phyloP scores from a whole-genome alignment of 2,329 filamentous ascomycete genomes.

The Penicillium griseofulvum region DNA sequence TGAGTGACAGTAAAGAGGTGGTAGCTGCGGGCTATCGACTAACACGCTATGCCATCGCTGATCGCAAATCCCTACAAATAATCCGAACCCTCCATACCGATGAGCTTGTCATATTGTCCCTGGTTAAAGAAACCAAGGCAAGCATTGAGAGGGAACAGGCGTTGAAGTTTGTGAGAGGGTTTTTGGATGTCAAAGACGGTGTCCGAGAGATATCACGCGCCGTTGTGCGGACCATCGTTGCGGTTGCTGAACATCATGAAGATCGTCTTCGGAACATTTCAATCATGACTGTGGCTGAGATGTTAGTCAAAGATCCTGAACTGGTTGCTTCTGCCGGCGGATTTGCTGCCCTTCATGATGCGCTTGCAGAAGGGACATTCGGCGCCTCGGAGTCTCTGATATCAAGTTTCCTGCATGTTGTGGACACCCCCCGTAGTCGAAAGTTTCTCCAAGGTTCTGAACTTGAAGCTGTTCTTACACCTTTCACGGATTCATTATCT shows the following conservation, averaged over 20 bases:
- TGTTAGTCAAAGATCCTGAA: conserved; percentile 79
- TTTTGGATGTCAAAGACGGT: conserved; percentile 92
- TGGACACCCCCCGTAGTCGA: conserved; percentile 78
- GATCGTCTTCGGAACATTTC: conserved; percentile 87
- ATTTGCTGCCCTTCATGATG: conserved; percentile 83
- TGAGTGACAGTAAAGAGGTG: conserved; percentile 93
- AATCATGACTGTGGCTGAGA: conserved; percentile 87
- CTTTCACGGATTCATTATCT: conserved; percentile 78
- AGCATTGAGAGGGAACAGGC: conserved; percentile 96
- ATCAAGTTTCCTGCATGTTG: conserved; percentile 80
- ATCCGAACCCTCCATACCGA: conserved; percentile 88
- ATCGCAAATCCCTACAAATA: conserved; percentile 81
- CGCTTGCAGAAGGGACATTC: conserved; percentile 84
- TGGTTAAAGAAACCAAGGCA: conserved; percentile 95
- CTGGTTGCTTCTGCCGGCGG: conserved; percentile 81
- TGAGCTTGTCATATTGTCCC: conserved; percentile 82
- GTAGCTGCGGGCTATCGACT: conserved; percentile 92
- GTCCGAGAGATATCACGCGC: conserved; percentile 82
- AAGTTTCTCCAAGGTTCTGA: conserved; percentile 84
- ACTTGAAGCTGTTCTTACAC: conserved; percentile 82
- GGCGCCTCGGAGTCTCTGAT: conserved; percentile 88
- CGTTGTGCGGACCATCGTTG: conserved; percentile 83
- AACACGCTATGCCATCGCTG: conserved; percentile 90
- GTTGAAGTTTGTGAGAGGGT: conserved; percentile 91
- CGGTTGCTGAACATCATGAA: conserved; percentile 81